Evolutionary conservation across 768 basidiomycete genomes (phyloP).

Genomic region (Cystofilobasidium bisporidii): DNA sequence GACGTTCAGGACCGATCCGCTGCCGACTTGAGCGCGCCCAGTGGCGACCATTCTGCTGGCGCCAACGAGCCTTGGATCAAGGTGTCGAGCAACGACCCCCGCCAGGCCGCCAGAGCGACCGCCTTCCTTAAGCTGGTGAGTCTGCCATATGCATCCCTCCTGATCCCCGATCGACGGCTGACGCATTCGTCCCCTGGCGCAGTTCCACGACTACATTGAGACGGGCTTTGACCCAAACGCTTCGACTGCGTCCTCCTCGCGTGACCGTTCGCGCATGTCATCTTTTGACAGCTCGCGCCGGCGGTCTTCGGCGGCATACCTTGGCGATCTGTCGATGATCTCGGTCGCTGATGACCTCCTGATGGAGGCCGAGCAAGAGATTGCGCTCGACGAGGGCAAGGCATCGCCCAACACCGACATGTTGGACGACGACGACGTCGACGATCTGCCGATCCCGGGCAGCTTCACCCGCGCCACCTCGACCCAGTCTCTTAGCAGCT

Average conservation of each 20-base stretch:
- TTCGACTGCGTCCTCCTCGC: background rate
- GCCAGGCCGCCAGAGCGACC: conserved; percentile 23
- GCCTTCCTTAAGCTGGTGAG: conserved; percentile 26
- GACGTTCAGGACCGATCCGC: no score
- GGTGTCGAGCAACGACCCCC: conserved; percentile 23
- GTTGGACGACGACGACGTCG: background rate
- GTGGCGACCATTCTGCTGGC: no score
- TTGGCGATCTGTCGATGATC: conserved; percentile 21
- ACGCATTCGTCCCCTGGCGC: background rate
- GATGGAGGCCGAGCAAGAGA: conserved; percentile 27
- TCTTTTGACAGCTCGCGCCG: background rate
- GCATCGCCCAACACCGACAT: background rate
- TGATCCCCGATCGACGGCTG: background rate
- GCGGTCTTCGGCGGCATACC: background rate
- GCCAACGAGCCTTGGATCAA: conserved; percentile 14
- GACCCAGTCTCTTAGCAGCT: background rate
- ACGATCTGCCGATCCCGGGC: conserved; percentile 14
- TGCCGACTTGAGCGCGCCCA: no score
- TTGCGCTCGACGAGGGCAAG: conserved; percentile 11
- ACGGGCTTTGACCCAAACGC: background rate
- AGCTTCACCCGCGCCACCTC: conserved; percentile 2
- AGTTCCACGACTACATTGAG: conserved; percentile 28
- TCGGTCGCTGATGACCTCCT: conserved; percentile 23
- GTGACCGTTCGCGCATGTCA: background rate
- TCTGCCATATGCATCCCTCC: no score